Percentiles rank a stretch among this genome's conserved stretches.
phyloP scores from a whole-genome alignment of 768 basidiomycete genomes.

The Suillus alpinus region DNA sequence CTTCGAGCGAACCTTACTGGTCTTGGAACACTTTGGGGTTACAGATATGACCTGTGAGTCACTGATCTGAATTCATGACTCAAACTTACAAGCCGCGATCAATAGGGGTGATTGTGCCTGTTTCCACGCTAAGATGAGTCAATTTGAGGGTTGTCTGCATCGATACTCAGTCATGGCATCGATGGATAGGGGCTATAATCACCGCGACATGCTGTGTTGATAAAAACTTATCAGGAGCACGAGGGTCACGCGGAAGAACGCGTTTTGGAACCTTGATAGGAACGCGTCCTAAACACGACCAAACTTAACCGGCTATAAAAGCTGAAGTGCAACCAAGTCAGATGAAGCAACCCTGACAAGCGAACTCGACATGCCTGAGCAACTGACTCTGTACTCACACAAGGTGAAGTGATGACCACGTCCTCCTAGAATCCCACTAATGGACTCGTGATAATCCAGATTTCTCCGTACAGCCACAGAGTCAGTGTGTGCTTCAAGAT shows the following conservation, averaged over 20 bases:
- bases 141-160: too few species aligned
- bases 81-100: not conserved
- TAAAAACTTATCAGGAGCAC: not conserved
- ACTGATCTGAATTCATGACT: not conserved
- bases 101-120: not conserved
- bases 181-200: too few species aligned
- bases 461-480: constrained; percentile 54
- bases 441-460: constrained; percentile 27
- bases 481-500: constrained; percentile 25
- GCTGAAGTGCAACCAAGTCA: not conserved
- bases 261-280: not conserved
- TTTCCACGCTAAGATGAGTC: too few species aligned
- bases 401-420: not conserved
- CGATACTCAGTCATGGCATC: too few species aligned
- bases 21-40: too few species aligned
- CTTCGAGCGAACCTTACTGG: not conserved
- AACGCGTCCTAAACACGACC: not conserved
- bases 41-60: not conserved
- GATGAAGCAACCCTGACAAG: not conserved
- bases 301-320: not conserved
- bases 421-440: not conserved
- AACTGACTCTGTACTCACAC: not conserved
- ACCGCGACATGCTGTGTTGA: too few species aligned
- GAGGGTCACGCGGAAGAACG: not conserved
- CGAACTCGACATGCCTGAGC: not conserved